These are phyloP conservation scores for Russula abietina DNA, from an alignment of 768 basidiomycete genomes.

Conservation along the genomic window DNA sequence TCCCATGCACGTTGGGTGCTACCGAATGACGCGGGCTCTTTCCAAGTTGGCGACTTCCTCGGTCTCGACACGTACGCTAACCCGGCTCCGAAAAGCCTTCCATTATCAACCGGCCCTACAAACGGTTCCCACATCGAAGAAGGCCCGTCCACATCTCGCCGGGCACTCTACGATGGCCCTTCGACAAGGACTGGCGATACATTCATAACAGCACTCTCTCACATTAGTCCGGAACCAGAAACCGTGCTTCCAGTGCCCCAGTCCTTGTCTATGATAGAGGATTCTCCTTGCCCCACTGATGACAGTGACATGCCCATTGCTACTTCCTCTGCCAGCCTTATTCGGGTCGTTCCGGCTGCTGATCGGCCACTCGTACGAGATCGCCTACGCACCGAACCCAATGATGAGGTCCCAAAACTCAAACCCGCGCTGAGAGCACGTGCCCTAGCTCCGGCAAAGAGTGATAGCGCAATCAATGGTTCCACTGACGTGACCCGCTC, in stretches of 20 bases:
- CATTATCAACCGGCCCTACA: not conserved
- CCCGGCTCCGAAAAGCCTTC: conserved; percentile 22
- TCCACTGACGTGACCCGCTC: not conserved
- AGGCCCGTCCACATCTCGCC: not conserved
- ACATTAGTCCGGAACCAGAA: conserved; percentile 26
- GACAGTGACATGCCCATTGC: not conserved
- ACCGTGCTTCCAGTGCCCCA: conserved; percentile 6
- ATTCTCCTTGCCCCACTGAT: not conserved
- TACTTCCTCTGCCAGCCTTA: conserved; percentile 15
- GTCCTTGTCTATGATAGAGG: conserved; percentile 14
- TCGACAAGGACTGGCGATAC: conserved; percentile 27
- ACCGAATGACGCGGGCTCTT: conserved; percentile 67
- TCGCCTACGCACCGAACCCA: not conserved
- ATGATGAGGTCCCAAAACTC: not conserved
- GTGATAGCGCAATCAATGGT: conserved; percentile 1
- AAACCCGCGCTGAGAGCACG: conserved; percentile 6
- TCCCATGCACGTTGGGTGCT: conserved; percentile 25
- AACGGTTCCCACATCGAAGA: not conserved
- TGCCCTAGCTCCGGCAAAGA: conserved; percentile 2
- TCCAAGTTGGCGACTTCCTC: conserved; percentile 71
- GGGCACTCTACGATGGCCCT: not conserved
- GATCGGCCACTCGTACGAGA: not conserved
- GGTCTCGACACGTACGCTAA: conserved; percentile 57
- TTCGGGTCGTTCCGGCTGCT: not conserved
- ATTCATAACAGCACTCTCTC: conserved; percentile 31